These are phyloP conservation scores for Ogataea glucozyma DNA, from an alignment of 805 yeast species.

Conservation along the genomic window DNA sequence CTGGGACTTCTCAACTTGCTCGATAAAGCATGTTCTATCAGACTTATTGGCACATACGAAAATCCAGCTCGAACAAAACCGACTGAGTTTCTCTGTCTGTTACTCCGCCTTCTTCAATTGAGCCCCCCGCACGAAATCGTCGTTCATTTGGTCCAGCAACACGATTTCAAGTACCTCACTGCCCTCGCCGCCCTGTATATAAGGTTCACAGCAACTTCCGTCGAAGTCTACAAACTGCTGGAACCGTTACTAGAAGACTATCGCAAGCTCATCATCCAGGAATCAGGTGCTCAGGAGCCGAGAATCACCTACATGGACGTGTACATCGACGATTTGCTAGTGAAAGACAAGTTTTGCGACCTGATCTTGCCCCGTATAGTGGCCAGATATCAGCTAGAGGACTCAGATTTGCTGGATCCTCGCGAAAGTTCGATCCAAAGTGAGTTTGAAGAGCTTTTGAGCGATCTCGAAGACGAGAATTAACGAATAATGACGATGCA, in stretches of 20 bases:
- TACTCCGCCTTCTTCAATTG: slow-evolving; percentile 75
- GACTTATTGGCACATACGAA: slow-evolving; percentile 49
- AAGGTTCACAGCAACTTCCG: slow-evolving; percentile 47
- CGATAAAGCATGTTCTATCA: slow-evolving; percentile 44
- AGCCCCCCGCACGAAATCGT: slow-evolving; percentile 65
- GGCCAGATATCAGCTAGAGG: slow-evolving; percentile 42
- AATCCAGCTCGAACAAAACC: slow-evolving; percentile 52
- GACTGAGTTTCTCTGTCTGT: slow-evolving; percentile 70
- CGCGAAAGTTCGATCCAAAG: slow-evolving; percentile 40
- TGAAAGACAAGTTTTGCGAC: slow-evolving; percentile 64
- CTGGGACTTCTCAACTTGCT: slow-evolving; percentile 44
- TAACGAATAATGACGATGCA: neutral
- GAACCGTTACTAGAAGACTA: slow-evolving; percentile 64
- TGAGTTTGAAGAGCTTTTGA: slow-evolving; percentile 33
- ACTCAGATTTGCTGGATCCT: slow-evolving; percentile 41
- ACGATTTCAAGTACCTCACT: slow-evolving; percentile 74
- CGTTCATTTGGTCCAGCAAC: slow-evolving; percentile 54
- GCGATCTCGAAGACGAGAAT: slow-evolving; percentile 20
- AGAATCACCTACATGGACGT: slow-evolving; percentile 67
- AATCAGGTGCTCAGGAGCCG: slow-evolving; percentile 37
- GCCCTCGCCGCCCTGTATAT: slow-evolving; percentile 69
- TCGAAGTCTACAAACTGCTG: slow-evolving; percentile 48
- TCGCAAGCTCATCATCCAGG: slow-evolving; percentile 60
- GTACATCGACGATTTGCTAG: slow-evolving; percentile 62
- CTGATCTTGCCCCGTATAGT: slow-evolving; percentile 67